phyloP scores from a whole-genome alignment of 179 eudicot genomes.

The Sideroxylon spinosum region DNA sequence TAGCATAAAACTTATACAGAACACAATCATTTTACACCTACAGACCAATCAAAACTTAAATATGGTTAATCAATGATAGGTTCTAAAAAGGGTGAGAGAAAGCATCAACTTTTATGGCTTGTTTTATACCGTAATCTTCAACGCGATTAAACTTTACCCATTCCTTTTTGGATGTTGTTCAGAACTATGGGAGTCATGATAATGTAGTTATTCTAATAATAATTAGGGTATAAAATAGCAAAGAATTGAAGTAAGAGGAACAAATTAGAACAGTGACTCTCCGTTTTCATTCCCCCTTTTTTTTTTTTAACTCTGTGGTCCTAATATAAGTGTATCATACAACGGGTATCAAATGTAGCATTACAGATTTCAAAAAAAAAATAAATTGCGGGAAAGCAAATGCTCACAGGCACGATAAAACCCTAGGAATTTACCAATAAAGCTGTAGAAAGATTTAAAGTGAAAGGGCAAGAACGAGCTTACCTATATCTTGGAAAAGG shows the following conservation, averaged over 20 bases:
- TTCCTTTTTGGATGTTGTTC: background rate
- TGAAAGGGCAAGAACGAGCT: background rate
- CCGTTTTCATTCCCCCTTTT: background rate
- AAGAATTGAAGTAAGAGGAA: background rate
- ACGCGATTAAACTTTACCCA: background rate
- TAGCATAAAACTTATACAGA: too few species aligned
- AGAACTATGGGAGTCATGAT: background rate
- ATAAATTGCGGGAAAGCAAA: background rate
- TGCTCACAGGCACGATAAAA: background rate
- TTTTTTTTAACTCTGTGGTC: background rate
- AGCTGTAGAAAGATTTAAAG: background rate
- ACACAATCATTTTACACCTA: background rate
- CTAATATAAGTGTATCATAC: background rate
- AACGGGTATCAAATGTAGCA: too few species aligned
- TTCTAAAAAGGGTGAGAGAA: background rate
- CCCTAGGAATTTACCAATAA: background rate
- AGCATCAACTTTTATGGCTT: background rate
- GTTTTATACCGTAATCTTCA: background rate
- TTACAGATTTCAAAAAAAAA: too few species aligned
- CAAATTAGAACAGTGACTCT: background rate
- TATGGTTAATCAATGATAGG: background rate
- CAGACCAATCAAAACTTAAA: background rate
- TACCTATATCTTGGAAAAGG: slow-evolving; percentile 32
- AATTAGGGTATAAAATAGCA: background rate
- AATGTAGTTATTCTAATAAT: background rate